Base-by-base conservation (phyloP, 768 basidiomycete species). In the Strobilomyces confusus region DNA sequence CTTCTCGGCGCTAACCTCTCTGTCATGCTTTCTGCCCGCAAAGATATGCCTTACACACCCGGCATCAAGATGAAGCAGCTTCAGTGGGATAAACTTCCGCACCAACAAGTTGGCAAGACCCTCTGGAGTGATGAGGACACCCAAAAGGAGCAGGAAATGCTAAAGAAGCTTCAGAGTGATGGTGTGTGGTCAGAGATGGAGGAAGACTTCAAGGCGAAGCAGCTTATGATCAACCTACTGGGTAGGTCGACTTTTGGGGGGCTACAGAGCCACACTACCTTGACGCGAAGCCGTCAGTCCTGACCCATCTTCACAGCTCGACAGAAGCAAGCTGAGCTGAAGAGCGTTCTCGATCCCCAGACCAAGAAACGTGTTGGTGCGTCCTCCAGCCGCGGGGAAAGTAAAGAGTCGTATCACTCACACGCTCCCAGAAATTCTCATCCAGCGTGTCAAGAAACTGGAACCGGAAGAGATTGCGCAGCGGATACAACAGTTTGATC, bases 61-160 rank as follows among this genome's bases (percentile, higher is more conserved):
- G 85, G 80, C 55, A 89, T 83, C 33, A 93, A 94, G 78, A 93
- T 98, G 89, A 98, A 98, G 68, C 94, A 98, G 67, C 75, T 99
- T 51, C 95, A 98, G 66, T 99, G 95, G 95, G 95, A 98, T 68
- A 98, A 98, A 64, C 78, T 99, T n/a, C 85, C 90, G 22, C 92
- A 92, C 52, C 86, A 89, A 58, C 86, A 90, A 61, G 85, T 92
- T 32, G 76, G 76, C 1, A 88, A 87, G 66, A 98, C 95, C 0
- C 73, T 98, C 14, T 99, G 93, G 89, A 87, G 78, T 48, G 79
- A 80, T 36, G 89, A 92, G 54, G 73, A 75, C 48, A 49, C 53
- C 33, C 75, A 83, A 59, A 84, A 83, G 63, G 90, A 92, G 64
- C 75, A 81, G 56, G 86, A 90, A 59, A 91, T 93, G 79, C 71